Base-by-base conservation (phyloP, 306 rosid genomes). In the Castanopsis chinensis region DNA sequence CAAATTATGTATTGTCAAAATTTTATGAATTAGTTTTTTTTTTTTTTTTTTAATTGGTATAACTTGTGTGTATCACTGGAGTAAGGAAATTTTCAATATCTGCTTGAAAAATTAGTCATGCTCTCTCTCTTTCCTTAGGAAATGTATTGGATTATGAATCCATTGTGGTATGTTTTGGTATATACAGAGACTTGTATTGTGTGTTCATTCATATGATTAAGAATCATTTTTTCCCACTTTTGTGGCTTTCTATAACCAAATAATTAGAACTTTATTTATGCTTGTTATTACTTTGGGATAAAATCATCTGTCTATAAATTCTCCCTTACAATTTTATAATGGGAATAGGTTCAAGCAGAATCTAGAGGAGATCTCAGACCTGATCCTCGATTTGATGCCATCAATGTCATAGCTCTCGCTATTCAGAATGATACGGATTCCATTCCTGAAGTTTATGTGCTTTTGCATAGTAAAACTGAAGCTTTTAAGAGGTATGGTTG, bases 311-410 rank as follows among this genome's bases (percentile, higher is more conserved):
- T 59, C 65, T 20, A 45, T 45, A 59, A 59, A 59, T 23, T 59
- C 1, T 9, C 25, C 6, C 23, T 20, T 59, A 59, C 13, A 28
- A 17, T 17, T 5, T 28, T 14, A 27, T 0, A 69, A 74, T 88
- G 82, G 79, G 77, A 53, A 54, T 76, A 94, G 99, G 88, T 94
- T 78, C 93, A 89, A 82, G 95, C 97, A 61, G 91, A 93, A 82
- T 94, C 95, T 51, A 92, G 99, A 83, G 97, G 90, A 82, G 93
- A 88, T 82, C 93, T 92, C 78, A 86, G 87, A 79, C 95, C 99
- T 55, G 87, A 94, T 85, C 99, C 99, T 76, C 91, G 75, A 73
- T 82, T 88, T 87, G 99, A 94, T 85, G 85, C 92, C 49, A 77
- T 92, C 84, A 91, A 87, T 82, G 58, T 86, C 64, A 83, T 94